phyloP scores from a whole-genome alignment of 495 filamentous ascomycete genomes.

The Neurospora sp. region DNA sequence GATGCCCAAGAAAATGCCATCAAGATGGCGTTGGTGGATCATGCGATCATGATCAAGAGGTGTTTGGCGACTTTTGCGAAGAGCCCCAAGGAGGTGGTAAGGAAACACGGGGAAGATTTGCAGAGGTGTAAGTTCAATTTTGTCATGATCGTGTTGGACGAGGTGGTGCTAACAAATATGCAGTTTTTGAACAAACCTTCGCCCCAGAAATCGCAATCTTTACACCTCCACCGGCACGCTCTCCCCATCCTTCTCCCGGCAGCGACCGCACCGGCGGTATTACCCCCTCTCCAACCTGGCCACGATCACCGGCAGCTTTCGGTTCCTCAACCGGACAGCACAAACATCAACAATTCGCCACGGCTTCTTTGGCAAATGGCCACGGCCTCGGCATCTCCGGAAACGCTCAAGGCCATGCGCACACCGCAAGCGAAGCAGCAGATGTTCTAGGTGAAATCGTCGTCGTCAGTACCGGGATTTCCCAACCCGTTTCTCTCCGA shows the following conservation, averaged over 20 bases:
- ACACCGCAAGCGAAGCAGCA: neutral
- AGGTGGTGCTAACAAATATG: neutral
- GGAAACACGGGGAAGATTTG: constrained; percentile 31
- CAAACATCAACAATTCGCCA: constrained; percentile 11
- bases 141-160: constrained; percentile 8
- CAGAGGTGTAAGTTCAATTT: constrained; percentile 41
- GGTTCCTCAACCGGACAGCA: constrained; percentile 10
- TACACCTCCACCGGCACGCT: constrained; percentile 26
- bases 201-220: constrained; percentile 51
- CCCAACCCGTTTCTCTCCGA: constrained; percentile 28
- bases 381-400: neutral
- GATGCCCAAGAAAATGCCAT: constrained; percentile 73
- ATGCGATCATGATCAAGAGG: constrained; percentile 77
- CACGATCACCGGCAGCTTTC: constrained; percentile 22
- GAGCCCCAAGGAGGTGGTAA: constrained; percentile 43
- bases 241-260: constrained; percentile 5
- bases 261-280: neutral
- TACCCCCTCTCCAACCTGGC: constrained; percentile 33
- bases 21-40: constrained; percentile 76
- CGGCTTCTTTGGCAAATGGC: constrained; percentile 20
- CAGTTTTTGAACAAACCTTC: constrained; percentile 53
- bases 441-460: neutral
- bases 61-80: constrained; percentile 60
- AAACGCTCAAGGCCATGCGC: neutral
- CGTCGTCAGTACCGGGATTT: constrained; percentile 17